Evolutionary conservation across 179 eudicot genomes (phyloP), one percentile per base, ranked within the genome.

Genomic region (Camellia oleifera): DNA sequence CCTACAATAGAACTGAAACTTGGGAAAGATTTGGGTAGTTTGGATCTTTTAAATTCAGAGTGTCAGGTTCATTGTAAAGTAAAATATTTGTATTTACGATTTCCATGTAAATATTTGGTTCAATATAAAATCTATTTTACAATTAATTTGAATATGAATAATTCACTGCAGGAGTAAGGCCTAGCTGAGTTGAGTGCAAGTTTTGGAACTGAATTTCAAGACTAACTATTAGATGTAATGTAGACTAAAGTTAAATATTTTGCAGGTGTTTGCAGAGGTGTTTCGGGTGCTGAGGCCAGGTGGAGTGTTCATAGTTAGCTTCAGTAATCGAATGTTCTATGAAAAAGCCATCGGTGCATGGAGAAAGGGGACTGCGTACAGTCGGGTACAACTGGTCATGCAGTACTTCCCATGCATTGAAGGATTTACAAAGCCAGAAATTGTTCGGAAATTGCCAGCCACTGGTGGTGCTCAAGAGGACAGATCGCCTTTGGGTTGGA

Each of bases 301-400:
- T 58, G 94, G 94, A 7, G 85, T 89, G 4, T 89, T 91, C 83
- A 87, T 91, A 32, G 91, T 88, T 20, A 91, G 94, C 77, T 89
- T 89, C 70, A 91, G 94, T 78, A 91, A 86, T 48, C 66, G 94
- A 44, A 73, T 91, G 89, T 91, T 91, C 83, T 91, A 91, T 2
- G 94, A 91, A 77, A 91, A 91, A 76, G 92, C 94, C 11, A 83
- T 91, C 6, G 77, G 85, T 20, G 90, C 88, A 6, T 89, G 94
- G 94, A 85, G 94, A 80, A 91, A 88, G 5, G 91, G 89, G 68
- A 89, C 85, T 20, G 84, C 78, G 7, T 89, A 89, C 60, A 83
- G 90, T 32, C 74, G 94, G 10, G 82, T 87, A 64, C 92, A 89
- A 77, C 86, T 91, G 18, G 94, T 91, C 0, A 78, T 81, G 54